Evolutionary conservation across 2,329 filamentous ascomycete genomes (phyloP).

Genomic region (Fusarium sp.): DNA sequence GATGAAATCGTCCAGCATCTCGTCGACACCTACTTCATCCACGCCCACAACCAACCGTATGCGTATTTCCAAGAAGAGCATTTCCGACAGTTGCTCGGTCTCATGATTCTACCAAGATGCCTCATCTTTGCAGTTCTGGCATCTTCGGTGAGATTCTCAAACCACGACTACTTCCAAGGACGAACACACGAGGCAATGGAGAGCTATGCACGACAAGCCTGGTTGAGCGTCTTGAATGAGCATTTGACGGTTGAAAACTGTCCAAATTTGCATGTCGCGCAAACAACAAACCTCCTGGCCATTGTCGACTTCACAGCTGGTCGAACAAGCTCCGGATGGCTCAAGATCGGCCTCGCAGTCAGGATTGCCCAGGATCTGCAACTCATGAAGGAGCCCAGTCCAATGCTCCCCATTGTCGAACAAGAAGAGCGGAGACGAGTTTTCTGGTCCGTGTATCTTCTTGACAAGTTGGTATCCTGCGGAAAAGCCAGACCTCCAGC

Average conservation of each 20-base stretch:
- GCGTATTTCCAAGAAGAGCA: conserved; percentile 1
- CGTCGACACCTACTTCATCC: neutral
- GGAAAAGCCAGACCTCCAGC: conserved; percentile 7
- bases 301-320: conserved; percentile 2
- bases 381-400: conserved; percentile 4
- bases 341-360: conserved; percentile 13
- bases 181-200: neutral
- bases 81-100: neutral
- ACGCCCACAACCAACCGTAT: conserved; percentile 7
- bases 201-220: neutral
- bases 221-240: neutral
- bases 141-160: conserved; percentile 5
- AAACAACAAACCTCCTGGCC: neutral
- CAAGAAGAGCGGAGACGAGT: conserved; percentile 10
- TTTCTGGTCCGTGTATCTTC: conserved; percentile 6
- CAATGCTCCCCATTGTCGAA: neutral
- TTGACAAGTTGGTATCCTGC: conserved; percentile 6
- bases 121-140: conserved; percentile 1
- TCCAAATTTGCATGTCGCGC: neutral
- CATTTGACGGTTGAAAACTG: neutral
- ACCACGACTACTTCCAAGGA: conserved; percentile 1
- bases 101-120: neutral
- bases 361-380: conserved; percentile 5
- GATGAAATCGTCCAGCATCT: neutral
- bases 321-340: conserved; percentile 4